Conservation (phyloP, 2,329 filamentous ascomycete species). For the Trichoderma harzianum region DNA sequence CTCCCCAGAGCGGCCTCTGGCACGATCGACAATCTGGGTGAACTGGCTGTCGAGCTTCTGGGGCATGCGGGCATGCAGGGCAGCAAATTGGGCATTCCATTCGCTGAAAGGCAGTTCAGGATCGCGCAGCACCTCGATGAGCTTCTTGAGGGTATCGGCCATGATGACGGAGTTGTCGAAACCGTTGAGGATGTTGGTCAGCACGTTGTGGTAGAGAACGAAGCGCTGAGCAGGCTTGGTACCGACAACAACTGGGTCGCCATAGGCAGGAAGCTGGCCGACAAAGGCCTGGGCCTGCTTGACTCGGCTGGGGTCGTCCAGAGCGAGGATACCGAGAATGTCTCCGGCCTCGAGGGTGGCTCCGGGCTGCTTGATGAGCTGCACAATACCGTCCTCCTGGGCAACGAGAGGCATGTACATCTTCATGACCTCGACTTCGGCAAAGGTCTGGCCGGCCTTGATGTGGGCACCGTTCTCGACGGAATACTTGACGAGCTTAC, state of each 20-base stretch:
- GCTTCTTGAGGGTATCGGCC: constrained; percentile 77
- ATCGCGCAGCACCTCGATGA: constrained; percentile 86
- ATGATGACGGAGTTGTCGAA: constrained; percentile 99
- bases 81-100: constrained; percentile 93
- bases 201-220: constrained; percentile 68
- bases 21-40: constrained; percentile 79
- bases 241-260: constrained; percentile 81
- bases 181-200: constrained; percentile 84
- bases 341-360: constrained; percentile 97
- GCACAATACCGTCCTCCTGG: constrained; percentile 91
- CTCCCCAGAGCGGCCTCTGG: constrained; percentile 72
- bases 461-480: constrained; percentile 95
- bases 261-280: constrained; percentile 82
- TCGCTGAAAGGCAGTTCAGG: constrained; percentile 92
- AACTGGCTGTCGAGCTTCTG: constrained; percentile 84
- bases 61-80: constrained; percentile 95
- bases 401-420: constrained; percentile 99
- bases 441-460: constrained; percentile 86
- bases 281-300: constrained; percentile 95
- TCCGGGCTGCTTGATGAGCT: constrained; percentile 98
- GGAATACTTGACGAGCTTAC: constrained; percentile 97
- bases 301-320: constrained; percentile 93
- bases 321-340: constrained; percentile 92
- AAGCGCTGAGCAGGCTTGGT: constrained; percentile 91
- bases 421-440: constrained; percentile 99